Evolutionary conservation across 2,329 filamentous ascomycete genomes (phyloP).

Genomic region (Monosporascus sp.): DNA sequence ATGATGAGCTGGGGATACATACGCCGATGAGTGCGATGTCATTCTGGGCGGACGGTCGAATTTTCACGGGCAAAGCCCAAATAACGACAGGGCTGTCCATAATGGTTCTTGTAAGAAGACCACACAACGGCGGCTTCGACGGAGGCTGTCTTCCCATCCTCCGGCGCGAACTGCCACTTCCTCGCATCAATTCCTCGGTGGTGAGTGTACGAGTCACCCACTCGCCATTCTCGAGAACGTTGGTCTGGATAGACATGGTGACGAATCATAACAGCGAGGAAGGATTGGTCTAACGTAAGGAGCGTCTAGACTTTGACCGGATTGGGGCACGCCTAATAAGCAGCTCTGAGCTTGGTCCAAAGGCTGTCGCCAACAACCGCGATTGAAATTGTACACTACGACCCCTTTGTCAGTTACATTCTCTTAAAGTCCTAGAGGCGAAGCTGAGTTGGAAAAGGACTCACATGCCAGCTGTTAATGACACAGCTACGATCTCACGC

Average conservation of each 20-base stretch:
- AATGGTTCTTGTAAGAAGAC: constrained; percentile 73
- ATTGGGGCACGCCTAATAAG: not conserved
- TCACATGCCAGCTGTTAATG: not conserved
- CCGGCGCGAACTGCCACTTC: constrained; percentile 28
- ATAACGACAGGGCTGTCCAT: constrained; percentile 69
- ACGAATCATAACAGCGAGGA: not conserved
- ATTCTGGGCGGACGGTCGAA: constrained; percentile 64
- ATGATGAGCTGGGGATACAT: constrained; percentile 28
- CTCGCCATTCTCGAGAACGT: constrained; percentile 46
- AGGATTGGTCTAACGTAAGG: not conserved
- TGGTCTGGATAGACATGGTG: constrained; percentile 48
- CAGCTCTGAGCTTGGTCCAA: not conserved
- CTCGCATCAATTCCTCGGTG: constrained; percentile 25
- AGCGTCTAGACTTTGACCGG: not conserved
- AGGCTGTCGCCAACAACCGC: not conserved
- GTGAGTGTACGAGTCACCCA: constrained; percentile 52
- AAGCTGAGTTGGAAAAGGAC: not conserved
- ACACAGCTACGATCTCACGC: not conserved
- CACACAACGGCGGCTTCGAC: constrained; percentile 49
- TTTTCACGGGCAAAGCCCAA: constrained; percentile 72
- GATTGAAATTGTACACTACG: not conserved
- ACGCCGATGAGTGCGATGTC: constrained; percentile 85
- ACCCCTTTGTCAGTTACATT: not conserved
- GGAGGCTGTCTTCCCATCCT: constrained; percentile 22
- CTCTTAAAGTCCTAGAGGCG: not conserved